phyloP scores from a whole-genome alignment of 208 protist species.

The Trypanosoma cruzi region DNA sequence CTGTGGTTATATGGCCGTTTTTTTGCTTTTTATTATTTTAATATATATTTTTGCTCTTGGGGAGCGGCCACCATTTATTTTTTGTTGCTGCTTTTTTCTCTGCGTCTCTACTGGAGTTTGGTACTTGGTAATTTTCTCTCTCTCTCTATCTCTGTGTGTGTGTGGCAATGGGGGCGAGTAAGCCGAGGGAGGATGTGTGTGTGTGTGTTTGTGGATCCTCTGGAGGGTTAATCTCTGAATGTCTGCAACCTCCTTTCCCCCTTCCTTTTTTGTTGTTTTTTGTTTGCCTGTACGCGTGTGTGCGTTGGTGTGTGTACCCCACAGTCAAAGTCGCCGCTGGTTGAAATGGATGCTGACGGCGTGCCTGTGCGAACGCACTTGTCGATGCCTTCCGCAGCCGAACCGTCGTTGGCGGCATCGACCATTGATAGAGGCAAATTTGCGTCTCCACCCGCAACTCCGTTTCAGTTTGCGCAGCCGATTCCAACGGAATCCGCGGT shows the following conservation, averaged over 20 bases:
- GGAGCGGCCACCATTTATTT: no score
- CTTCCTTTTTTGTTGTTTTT: background rate
- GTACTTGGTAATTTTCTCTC: background rate
- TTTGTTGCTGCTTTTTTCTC: constrained; percentile 1
- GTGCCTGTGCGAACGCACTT: no score
- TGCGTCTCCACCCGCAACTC: background rate
- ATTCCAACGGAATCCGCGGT: constrained; percentile 11
- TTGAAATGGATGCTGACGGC: no score
- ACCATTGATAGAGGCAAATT: background rate
- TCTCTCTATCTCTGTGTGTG: background rate
- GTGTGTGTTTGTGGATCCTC: no score
- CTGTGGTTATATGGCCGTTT: no score
- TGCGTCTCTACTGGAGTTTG: no score
- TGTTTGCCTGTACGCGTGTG: background rate
- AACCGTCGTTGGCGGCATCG: background rate
- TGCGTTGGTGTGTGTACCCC: background rate
- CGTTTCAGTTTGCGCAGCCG: background rate
- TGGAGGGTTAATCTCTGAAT: no score
- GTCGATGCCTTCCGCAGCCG: no score
- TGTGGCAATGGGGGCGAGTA: no score
- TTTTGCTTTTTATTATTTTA: background rate
- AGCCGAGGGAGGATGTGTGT: no score
- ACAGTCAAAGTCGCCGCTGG: no score
- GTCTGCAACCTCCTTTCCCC: no score
- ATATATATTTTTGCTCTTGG: background rate